Conservation (phyloP, 495 filamentous ascomycete genomes). For the Penicillium tannophilum region DNA sequence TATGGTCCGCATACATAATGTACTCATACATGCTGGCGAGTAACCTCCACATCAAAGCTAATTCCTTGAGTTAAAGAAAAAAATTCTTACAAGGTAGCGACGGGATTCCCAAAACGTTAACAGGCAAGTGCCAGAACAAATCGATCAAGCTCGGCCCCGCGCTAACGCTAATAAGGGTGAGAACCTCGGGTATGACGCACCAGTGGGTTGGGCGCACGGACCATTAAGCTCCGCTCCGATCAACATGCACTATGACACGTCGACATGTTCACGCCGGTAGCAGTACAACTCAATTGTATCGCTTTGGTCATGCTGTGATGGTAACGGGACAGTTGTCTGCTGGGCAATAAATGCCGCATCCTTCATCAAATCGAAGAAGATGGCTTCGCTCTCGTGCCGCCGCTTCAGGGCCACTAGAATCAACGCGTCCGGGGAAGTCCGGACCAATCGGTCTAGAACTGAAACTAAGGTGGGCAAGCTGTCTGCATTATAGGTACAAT, state of each 20-base stretch:
- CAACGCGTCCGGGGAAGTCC: slow-evolving; percentile 50
- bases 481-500: slow-evolving; percentile 95
- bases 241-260: slow-evolving; percentile 3
- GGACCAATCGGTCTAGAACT: slow-evolving; percentile 61
- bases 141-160: not conserved
- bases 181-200: not conserved
- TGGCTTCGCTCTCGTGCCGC: slow-evolving; percentile 77
- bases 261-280: slow-evolving; percentile 28
- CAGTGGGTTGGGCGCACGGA: slow-evolving; percentile 1
- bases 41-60: not conserved
- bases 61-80: not conserved
- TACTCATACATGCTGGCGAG: not conserved
- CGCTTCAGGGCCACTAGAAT: slow-evolving; percentile 81
- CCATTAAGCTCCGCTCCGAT: slow-evolving; percentile 2
- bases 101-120: not conserved
- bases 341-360: slow-evolving; percentile 53
- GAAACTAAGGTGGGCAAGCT: slow-evolving; percentile 73
- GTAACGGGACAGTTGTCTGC: slow-evolving; percentile 54
- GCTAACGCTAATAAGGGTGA: not conserved
- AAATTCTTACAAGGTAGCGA: not conserved
- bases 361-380: slow-evolving; percentile 78
- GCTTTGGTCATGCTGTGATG: slow-evolving; percentile 56
- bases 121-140: not conserved
- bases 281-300: slow-evolving; percentile 65
- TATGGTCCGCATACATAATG: not conserved